Evolutionary conservation across 2,329 filamentous ascomycete genomes (phyloP).

Genomic region (Arachnopeziza araneosa): DNA sequence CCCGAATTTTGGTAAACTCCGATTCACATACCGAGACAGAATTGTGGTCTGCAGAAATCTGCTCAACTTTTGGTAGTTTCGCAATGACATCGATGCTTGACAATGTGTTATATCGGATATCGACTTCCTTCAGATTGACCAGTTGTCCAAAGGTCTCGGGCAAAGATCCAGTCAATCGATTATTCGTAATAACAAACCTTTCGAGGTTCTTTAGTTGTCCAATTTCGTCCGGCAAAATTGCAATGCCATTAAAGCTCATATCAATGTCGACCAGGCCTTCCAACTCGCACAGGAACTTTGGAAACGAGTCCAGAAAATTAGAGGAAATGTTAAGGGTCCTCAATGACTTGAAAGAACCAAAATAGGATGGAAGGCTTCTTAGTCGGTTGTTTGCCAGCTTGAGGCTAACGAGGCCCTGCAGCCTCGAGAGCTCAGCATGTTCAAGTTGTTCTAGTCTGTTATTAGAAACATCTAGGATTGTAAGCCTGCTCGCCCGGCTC

Average conservation of each 20-base stretch:
- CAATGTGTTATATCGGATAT: slow-evolving; percentile 89
- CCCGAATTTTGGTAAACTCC: slow-evolving; percentile 77
- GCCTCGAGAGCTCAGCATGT: slow-evolving; percentile 70
- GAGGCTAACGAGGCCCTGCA: slow-evolving; percentile 76
- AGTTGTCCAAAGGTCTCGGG: slow-evolving; percentile 69
- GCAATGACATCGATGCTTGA: slow-evolving; percentile 84
- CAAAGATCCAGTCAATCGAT: slow-evolving; percentile 71
- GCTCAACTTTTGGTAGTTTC: slow-evolving; percentile 78
- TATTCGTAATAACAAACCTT: slow-evolving; percentile 92
- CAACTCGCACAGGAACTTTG: slow-evolving; percentile 76
- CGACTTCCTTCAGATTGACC: slow-evolving; percentile 77
- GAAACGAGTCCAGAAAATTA: slow-evolving; percentile 82
- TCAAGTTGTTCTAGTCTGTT: slow-evolving; percentile 86
- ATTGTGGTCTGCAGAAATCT: slow-evolving; percentile 88
- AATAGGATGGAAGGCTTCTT: slow-evolving; percentile 71
- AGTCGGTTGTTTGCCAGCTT: slow-evolving; percentile 93
- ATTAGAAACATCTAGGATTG: slow-evolving; percentile 90
- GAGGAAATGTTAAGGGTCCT: slow-evolving; percentile 88
- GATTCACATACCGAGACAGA: slow-evolving; percentile 84
- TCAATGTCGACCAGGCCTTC: slow-evolving; percentile 85
- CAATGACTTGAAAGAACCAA: slow-evolving; percentile 72
- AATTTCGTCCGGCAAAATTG: slow-evolving; percentile 68
- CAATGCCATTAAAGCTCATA: slow-evolving; percentile 92
- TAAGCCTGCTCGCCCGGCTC: slow-evolving; percentile 72
- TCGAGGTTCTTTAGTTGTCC: slow-evolving; percentile 76